A percentile compares a stretch with the other conserved stretches of the same genome.
Conservation (phyloP, 2,329 filamentous ascomycete genomes). For the Alternaria incomplexa region DNA sequence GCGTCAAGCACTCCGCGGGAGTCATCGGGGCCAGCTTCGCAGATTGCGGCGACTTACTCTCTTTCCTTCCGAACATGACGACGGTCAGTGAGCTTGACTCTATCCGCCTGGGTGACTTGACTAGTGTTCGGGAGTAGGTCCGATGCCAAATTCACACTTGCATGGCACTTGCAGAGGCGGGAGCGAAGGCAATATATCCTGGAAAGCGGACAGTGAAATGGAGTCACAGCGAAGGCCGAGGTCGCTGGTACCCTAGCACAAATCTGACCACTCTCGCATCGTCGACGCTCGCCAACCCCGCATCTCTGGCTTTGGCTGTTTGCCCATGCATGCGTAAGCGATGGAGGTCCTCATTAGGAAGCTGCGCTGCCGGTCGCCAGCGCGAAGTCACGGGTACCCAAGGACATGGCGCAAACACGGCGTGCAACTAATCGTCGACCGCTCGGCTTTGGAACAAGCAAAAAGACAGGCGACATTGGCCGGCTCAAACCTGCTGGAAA, state of each 20-base stretch:
- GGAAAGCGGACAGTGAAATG: background rate
- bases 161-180: background rate
- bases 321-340: slow-evolving; percentile 8
- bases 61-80: slow-evolving; percentile 41
- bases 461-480: slow-evolving; percentile 7
- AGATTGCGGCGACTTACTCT: slow-evolving; percentile 34
- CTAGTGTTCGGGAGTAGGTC: slow-evolving; percentile 6
- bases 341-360: slow-evolving; percentile 18
- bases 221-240: slow-evolving; percentile 18
- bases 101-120: background rate
- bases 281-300: slow-evolving; percentile 27
- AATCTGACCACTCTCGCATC: slow-evolving; percentile 10
- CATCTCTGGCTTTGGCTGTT: slow-evolving; percentile 16
- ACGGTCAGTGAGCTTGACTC: background rate
- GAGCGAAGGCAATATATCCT: slow-evolving; percentile 1
- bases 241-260: slow-evolving; percentile 18
- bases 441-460: background rate
- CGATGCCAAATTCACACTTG: background rate
- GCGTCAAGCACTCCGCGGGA: background rate
- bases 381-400: slow-evolving; percentile 9
- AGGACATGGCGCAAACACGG: background rate
- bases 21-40: slow-evolving; percentile 12
- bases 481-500: slow-evolving; percentile 1
- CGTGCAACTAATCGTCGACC: background rate
- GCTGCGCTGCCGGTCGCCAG: slow-evolving; percentile 14